Base-by-base conservation (phyloP, 768 basidiomycete genomes). In the Pulveroboletus sp. region DNA sequence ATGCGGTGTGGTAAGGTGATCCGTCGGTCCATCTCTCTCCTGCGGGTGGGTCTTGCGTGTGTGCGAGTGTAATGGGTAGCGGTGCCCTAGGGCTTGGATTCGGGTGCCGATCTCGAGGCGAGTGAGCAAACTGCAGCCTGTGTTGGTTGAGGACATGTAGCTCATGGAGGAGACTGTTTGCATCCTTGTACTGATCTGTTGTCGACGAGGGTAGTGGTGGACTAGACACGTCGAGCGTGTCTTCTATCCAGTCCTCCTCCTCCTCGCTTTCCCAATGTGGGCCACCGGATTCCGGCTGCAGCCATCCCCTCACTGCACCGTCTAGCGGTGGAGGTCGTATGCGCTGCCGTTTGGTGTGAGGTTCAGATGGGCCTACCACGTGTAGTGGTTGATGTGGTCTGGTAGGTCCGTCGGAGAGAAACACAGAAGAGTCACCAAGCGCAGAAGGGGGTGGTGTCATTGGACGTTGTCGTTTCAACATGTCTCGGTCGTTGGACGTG, bases 121-220 rank as follows among this genome's bases (percentile, higher is more conserved):
- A 32, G 26, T 57, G 50, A 6, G 58, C 51, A 46, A 72, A 81
- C 24, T 81, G 50, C 31, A 80, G 69, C 43, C 86, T 76, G 59
- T 86, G 83, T 47, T 85, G 80, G 56, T 85, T 76, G 21, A 83
- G 73, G 35, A 80, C 73, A 57, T 90, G 88, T 45, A 89, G 63
- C 58, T 89, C 81, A 49, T 85, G 81, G 33, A 91, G 77, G 55
- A 86, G 69, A 41, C 57, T 76, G 66, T 91, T 91, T 49, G 78
- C 71, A 30, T 72, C 69, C 61, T 77, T 76, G 70, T 90, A 91
- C 69, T 58, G 69, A 42, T 64, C 65, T 11, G 64, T 51, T 39
- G 54, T 47, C 8, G 44, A 26, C 14, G 45, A 30, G 39, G 33
- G 59, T 31, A 43, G 27, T 5, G 41, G 51, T 33, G 39, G 36